Base-by-base conservation (phyloP, 768 basidiomycete species). In the Lactarius evosmus region DNA sequence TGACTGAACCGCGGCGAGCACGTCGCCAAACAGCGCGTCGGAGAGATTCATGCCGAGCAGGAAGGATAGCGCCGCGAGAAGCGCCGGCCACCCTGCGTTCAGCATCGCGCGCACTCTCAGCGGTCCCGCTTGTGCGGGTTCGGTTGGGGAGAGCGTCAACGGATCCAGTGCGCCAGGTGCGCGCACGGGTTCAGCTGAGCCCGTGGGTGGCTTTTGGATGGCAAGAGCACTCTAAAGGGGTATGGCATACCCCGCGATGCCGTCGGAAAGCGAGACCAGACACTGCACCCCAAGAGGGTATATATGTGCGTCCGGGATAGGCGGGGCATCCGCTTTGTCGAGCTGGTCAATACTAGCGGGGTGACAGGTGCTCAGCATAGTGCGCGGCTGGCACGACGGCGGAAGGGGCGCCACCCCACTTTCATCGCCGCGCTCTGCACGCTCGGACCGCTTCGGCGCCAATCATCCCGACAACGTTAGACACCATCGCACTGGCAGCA, bases 321-420 rank as follows among this genome's bases (percentile, higher is more conserved):
- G 80, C 0, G 97, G 97, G 0, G 95, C 86, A 69, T 99, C 97
- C 0, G 93, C 90, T 74, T 99, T 99, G 78, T 99, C 96, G 14
- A 98, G 84, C 74, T 98, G 97, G 73, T 99, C 96, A 69, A 99
- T 98, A 73, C 95, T 97, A 41, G 29, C 27, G 22, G 4, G 8
- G 36, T 0, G n/a, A n/a, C n/a, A n/a, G n/a, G 25, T n/a, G 41
- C 4, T 34, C 49, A 6, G 33, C 1, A 6, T 56, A 60, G 44
- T 41, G 61, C 63, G 40, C 12, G 4, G 27, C 7, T 11, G 3
- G 38, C 19, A 9, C 68, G 65, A 56, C 56, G 50, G 34, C 38
- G 44, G 38, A 16, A 34, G 19, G 46, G 85, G 46, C 65, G 94
- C 95, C 95, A 94, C 74, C 95, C 93, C 29, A 97, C 73, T 72